Base-by-base conservation (phyloP, 352 stramenopile species). In the Phytophthora ramorum region DNA sequence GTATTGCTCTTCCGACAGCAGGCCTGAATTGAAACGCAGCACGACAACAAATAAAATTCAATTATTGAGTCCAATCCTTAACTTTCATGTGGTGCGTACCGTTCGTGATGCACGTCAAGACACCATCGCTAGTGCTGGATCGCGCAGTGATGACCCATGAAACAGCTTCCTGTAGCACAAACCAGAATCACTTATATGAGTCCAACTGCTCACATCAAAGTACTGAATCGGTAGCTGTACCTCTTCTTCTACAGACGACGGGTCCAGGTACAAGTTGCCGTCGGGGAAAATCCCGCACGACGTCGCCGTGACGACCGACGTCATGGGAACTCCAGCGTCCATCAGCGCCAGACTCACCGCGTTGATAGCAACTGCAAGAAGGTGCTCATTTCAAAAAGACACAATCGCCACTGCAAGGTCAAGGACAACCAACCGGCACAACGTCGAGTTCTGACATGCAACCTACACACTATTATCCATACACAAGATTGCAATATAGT, bases 351-450 rank as follows among this genome's bases (percentile, higher is more conserved):
- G 75, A 43, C 71, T 86, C 40, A 91, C 84, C 2, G 87, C 83
- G 26, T 95, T 93, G 63, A 95, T 92, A 13, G 84, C 85, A 19
- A 93, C 85, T 63, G 87, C 88, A 55, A 95, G 73, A 24, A 92
- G 71, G 74, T 87, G 57, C 57, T 52, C 12, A 34, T 41, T 49
- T 35, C 53, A 66, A 69, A 44, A 63, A 5, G 32, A 44, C 50
- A 66, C 49, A 46, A 69, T 54, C 30, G 19, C 24, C 58, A 44
- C 51, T 49, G 7, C 35, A 66, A 57, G 54, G 78, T 87, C 67
- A 87, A 87, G 75, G 78, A 78, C 17, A 63, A 63, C 51, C 22
- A 53, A 22, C 26, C 46, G 37, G n/a, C 14, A 32, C 7, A 46
- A 54, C 10, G 26, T 17, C 20, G 26, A 63, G 12, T 47, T 35